phyloP scores from a whole-genome alignment of 495 filamentous ascomycete species.

The Cercophora newfieldiana region DNA sequence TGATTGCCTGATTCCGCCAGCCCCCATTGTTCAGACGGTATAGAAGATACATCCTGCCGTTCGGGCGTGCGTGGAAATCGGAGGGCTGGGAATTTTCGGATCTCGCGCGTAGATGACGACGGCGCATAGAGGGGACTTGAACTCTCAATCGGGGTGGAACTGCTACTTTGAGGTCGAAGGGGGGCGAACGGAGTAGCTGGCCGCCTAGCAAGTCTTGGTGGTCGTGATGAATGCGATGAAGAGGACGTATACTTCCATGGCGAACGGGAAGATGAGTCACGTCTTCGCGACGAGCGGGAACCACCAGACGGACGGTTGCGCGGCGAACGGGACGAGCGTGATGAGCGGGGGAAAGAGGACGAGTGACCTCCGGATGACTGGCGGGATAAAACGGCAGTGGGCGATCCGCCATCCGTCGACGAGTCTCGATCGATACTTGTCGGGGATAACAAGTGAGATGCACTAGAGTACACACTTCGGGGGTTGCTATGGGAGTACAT shows the following conservation, averaged over 20 bases:
- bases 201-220: background rate
- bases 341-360: background rate
- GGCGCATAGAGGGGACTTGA: background rate
- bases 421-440: constrained; percentile 10
- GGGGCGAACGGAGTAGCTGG: background rate
- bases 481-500: constrained; percentile 22
- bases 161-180: background rate
- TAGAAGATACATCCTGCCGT: background rate
- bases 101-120: background rate
- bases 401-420: background rate
- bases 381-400: constrained; percentile 5
- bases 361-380: background rate
- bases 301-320: background rate
- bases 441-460: constrained; percentile 27
- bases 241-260: no score
- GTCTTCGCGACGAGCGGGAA: background rate
- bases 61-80: background rate
- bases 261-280: background rate
- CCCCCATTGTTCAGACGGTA: background rate
- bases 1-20: background rate
- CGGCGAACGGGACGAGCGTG: background rate
- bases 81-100: background rate
- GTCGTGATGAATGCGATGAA: background rate
- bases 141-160: background rate
- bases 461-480: constrained; percentile 27